Percentiles rank a stretch among this genome's conserved stretches.
These are phyloP conservation scores for Calycina herbarum DNA, from an alignment of 2,329 filamentous ascomycete species.

Conservation along the genomic window DNA sequence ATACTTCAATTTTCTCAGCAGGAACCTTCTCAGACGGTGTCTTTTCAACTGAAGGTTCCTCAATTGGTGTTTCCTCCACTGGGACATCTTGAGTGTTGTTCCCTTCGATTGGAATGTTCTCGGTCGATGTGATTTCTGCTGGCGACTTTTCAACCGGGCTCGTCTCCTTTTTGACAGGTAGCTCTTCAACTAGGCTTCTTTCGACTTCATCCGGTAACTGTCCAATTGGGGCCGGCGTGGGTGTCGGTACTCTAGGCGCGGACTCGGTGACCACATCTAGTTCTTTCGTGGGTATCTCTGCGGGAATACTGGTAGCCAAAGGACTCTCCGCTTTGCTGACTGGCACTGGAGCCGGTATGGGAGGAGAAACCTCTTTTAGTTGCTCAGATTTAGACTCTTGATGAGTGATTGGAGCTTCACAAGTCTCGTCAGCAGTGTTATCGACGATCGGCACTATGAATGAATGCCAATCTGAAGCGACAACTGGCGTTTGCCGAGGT, in stretches of 20 bases:
- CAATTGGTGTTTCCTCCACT: constrained; percentile 1
- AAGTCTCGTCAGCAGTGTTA: constrained; percentile 20
- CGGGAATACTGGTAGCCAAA: not conserved
- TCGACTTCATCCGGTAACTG: not conserved
- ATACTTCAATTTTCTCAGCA: not conserved
- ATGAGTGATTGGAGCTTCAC: constrained; percentile 19
- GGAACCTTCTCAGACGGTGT: not conserved
- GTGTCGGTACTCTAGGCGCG: not conserved
- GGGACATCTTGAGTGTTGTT: not conserved
- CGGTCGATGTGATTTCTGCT: not conserved
- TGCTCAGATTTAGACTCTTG: constrained; percentile 13
- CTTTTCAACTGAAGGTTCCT: not conserved
- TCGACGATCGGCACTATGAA: constrained; percentile 24
- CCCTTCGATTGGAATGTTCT: not conserved
- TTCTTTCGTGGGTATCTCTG: not conserved
- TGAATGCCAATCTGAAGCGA: constrained; percentile 22
- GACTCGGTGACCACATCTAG: not conserved
- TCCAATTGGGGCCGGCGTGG: not conserved
- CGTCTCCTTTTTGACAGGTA: not conserved
- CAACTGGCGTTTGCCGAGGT: constrained; percentile 15
- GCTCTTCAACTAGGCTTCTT: not conserved
- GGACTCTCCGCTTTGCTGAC: constrained; percentile 9
- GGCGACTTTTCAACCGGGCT: not conserved
- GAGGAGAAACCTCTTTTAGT: not conserved
- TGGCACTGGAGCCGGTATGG: constrained; percentile 2